These are phyloP conservation scores for Daldinia loculata DNA, from an alignment of 495 filamentous ascomycete species.

Conservation along the genomic window DNA sequence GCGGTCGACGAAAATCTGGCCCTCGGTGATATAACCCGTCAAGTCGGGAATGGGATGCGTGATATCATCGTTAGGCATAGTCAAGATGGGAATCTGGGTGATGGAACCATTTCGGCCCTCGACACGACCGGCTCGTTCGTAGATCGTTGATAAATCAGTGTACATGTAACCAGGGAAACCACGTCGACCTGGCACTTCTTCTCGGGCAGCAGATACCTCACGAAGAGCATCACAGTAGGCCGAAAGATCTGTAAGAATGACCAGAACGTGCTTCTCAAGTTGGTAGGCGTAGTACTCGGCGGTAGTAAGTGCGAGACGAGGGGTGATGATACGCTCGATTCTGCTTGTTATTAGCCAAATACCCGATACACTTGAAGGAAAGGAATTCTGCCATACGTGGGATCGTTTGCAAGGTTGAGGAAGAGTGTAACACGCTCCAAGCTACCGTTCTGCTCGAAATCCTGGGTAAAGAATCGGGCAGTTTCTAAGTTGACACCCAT, in stretches of 20 bases:
- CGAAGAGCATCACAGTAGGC: conserved; percentile 99
- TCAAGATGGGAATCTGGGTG: conserved; percentile 98
- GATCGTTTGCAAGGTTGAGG: conserved; percentile 98
- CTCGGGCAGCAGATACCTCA: conserved; percentile 95
- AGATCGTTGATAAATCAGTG: conserved; percentile 99
- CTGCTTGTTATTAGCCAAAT: conserved; percentile 57
- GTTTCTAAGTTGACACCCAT: conserved; percentile 99
- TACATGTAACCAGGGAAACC: conserved; percentile 99
- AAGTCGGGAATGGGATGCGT: conserved; percentile 99
- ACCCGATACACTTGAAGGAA: neutral
- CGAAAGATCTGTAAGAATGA: conserved; percentile 97
- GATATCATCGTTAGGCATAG: conserved; percentile 99
- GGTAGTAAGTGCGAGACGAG: conserved; percentile 96
- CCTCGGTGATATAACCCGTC: conserved; percentile 98
- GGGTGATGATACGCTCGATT: conserved; percentile 99
- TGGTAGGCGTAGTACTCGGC: conserved; percentile 99
- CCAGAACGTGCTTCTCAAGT: conserved; percentile 98
- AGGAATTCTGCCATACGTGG: conserved; percentile 72
- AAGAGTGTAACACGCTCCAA: conserved; percentile 97
- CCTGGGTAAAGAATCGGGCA: conserved; percentile 95
- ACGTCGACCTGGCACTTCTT: conserved; percentile 99
- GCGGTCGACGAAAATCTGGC: conserved; percentile 97
- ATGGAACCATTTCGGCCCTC: conserved; percentile 97
- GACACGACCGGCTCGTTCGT: conserved; percentile 98
- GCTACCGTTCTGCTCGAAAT: conserved; percentile 99